Conservation (phyloP, 208 protist species). For the Acanthamoeba healyi region DNA sequence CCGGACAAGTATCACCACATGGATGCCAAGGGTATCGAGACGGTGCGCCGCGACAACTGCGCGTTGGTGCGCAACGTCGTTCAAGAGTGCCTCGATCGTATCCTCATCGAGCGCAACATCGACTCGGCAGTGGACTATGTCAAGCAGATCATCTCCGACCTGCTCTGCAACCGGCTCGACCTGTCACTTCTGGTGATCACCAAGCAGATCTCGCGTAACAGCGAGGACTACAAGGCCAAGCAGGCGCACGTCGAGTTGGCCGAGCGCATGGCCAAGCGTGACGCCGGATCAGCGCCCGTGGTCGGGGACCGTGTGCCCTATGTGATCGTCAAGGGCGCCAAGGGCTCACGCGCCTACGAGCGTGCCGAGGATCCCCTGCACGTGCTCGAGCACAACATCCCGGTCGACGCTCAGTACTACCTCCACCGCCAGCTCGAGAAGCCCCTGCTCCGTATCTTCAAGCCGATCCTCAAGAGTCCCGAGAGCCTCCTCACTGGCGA, state of each 20-base stretch:
- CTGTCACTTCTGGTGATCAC: slow-evolving; percentile 96
- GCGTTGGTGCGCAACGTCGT: slow-evolving; percentile 86
- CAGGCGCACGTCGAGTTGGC: slow-evolving; percentile 96
- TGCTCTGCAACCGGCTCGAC: slow-evolving; percentile 97
- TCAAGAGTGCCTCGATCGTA: slow-evolving; percentile 84
- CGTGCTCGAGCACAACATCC: slow-evolving; percentile 96
- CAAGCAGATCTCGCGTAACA: slow-evolving; percentile 96
- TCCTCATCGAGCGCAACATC: slow-evolving; percentile 92
- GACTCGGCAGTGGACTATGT: slow-evolving; percentile 88
- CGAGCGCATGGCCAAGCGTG: slow-evolving; percentile 93
- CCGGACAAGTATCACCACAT: slow-evolving; percentile 76
- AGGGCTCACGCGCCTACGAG: slow-evolving; percentile 97
- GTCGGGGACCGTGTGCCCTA: slow-evolving; percentile 98
- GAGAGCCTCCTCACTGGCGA: slow-evolving; percentile 94
- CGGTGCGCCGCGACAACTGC: slow-evolving; percentile 91
- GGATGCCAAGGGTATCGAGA: slow-evolving; percentile 92
- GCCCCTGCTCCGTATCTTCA: slow-evolving; percentile 95
- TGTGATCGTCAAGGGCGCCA: slow-evolving; percentile 94
- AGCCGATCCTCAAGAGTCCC: slow-evolving; percentile 96
- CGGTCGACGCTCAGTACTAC: slow-evolving; percentile 97
- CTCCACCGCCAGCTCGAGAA: slow-evolving; percentile 95
- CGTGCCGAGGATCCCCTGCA: slow-evolving; percentile 99
- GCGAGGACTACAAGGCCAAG: slow-evolving; percentile 95
- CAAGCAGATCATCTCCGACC: slow-evolving; percentile 93
- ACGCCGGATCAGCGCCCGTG: slow-evolving; percentile 92